Conservation (phyloP, 805 yeast genomes). For the Wickerhamiella sergipiensis region DNA sequence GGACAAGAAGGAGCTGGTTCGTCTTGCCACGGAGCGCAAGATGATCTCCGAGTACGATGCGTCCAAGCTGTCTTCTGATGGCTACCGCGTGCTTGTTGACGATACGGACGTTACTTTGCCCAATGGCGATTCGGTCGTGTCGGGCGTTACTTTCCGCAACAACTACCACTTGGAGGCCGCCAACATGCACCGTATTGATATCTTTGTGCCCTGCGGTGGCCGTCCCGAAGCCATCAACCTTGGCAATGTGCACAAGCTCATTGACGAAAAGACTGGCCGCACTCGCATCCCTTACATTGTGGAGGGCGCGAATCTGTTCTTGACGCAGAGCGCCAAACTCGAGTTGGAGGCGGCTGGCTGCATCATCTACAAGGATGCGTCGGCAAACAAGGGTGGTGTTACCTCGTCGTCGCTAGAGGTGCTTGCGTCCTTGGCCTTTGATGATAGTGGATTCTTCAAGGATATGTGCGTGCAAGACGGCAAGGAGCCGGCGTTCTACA, state of each 20-base stretch:
- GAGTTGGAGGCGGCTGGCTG: conserved; percentile 78
- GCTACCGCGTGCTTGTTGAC: conserved; percentile 75
- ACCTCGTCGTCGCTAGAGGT: conserved; percentile 94
- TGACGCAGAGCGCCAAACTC: conserved; percentile 87
- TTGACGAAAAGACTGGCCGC: conserved; percentile 62
- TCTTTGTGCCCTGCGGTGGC: conserved; percentile 98
- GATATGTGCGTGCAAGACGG: conserved; percentile 57
- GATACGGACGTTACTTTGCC: conserved; percentile 72
- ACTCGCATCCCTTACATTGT: conserved; percentile 74
- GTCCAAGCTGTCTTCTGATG: conserved; percentile 52
- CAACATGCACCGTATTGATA: conserved; percentile 50
- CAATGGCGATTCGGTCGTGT: conserved; percentile 55
- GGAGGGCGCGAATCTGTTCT: conserved; percentile 94
- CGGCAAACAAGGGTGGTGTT: conserved; percentile 97
- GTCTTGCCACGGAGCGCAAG: conserved; percentile 64
- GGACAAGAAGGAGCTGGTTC: conserved; percentile 60
- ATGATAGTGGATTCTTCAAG: conserved; percentile 64
- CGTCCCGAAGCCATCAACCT: conserved; percentile 93
- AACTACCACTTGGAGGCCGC: conserved; percentile 69
- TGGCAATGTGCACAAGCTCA: conserved; percentile 57
- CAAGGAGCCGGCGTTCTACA: conserved; percentile 58
- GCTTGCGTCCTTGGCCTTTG: conserved; percentile 82
- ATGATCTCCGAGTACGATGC: conserved; percentile 61
- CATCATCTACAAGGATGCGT: conserved; percentile 83
- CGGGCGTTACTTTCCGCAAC: conserved; percentile 85